A percentile compares a stretch with the other conserved stretches of the same genome.
Conservation (phyloP, 2,329 filamentous ascomycete species). For the Botrytis hyacinthi region DNA sequence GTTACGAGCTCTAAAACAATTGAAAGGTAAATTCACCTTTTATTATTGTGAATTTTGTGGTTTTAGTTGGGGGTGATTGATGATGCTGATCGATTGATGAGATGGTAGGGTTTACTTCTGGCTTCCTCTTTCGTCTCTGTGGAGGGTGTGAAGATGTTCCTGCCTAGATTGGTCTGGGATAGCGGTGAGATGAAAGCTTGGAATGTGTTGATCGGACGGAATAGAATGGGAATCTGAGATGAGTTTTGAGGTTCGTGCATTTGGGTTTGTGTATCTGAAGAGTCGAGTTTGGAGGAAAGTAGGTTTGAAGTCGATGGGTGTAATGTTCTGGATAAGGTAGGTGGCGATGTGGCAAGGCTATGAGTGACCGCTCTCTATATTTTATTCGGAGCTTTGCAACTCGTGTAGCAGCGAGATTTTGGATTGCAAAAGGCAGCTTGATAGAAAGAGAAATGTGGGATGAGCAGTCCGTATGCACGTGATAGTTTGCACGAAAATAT, state of each 20-base stretch:
- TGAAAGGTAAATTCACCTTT: not conserved
- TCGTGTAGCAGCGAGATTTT: not conserved
- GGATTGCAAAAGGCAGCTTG: not conserved
- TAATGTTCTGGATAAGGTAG: not conserved
- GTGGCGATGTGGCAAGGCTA: not conserved
- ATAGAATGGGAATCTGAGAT: not conserved
- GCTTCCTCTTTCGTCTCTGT: too few species aligned
- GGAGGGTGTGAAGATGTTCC: not conserved
- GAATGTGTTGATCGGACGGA: not conserved
- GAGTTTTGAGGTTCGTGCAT: too few species aligned
- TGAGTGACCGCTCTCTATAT: not conserved
- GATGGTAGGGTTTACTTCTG: not conserved
- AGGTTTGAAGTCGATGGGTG: not conserved
- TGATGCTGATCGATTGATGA: not conserved
- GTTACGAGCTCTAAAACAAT: not conserved
- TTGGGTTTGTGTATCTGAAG: too few species aligned
- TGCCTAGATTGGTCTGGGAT: not conserved
- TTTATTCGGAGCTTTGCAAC: not conserved
- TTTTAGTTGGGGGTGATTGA: too few species aligned
- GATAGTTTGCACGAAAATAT: accelerated
- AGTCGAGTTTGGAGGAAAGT: not conserved
- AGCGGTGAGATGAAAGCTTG: not conserved
- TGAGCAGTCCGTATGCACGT: accelerated
- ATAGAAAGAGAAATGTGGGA: not conserved
- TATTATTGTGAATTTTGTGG: not conserved